Percentiles rank a stretch among this genome's conserved stretches.
These are phyloP conservation scores for Hippophae rhamnoides DNA, from an alignment of 306 rosid genomes.

Conservation along the genomic window DNA sequence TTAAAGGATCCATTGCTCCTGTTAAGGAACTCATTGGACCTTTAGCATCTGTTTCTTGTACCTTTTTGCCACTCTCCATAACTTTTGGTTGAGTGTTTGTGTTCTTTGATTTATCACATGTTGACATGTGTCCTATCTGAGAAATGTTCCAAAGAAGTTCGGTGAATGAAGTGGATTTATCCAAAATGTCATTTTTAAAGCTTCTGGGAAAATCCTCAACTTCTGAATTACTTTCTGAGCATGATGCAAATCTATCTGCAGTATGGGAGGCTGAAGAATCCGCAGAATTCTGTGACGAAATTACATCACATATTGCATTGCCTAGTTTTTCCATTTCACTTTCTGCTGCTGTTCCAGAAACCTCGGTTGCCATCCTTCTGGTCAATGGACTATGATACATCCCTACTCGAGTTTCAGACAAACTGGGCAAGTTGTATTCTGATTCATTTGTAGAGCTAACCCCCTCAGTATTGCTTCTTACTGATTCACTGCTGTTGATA, in stretches of 20 bases:
- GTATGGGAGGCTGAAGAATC: slow-evolving; percentile 48
- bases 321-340: slow-evolving; percentile 19
- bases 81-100: slow-evolving; percentile 16
- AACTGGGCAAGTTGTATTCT: slow-evolving; percentile 25
- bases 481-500: slow-evolving; percentile 19
- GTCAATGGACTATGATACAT: slow-evolving; percentile 4
- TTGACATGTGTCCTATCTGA: slow-evolving; percentile 27
- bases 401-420: slow-evolving; percentile 22
- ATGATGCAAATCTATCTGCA: slow-evolving; percentile 52
- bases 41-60: slow-evolving; percentile 27
- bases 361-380: slow-evolving; percentile 17
- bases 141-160: slow-evolving; percentile 43
- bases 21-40: slow-evolving; percentile 17
- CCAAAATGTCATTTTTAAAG: slow-evolving; percentile 23
- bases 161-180: slow-evolving; percentile 28
- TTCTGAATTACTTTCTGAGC: slow-evolving; percentile 65
- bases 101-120: slow-evolving; percentile 20
- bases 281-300: slow-evolving; percentile 51
- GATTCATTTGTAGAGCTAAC: slow-evolving; percentile 43
- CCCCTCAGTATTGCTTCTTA: slow-evolving; percentile 22
- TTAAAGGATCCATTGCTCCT: slow-evolving; percentile 28
- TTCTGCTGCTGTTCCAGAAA: slow-evolving; percentile 25
- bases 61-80: slow-evolving; percentile 25
- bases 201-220: slow-evolving; percentile 44
- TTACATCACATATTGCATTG: slow-evolving; percentile 29